Base-by-base conservation (phyloP, 192 early-diverging fungal genomes). In the Backusella australiensis region DNA sequence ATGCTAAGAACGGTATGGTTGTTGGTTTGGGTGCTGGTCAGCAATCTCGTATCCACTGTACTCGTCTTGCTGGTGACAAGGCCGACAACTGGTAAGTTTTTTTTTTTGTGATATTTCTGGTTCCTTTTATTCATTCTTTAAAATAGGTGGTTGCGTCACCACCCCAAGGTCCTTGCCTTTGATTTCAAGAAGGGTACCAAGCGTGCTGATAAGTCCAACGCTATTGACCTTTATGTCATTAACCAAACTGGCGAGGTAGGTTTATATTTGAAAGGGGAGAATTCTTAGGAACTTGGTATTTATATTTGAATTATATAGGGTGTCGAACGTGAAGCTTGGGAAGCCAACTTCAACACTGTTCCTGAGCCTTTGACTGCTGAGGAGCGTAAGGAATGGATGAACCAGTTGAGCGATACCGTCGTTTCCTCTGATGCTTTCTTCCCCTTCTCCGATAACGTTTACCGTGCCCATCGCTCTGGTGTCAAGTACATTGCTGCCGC, bases 1-100 rank as follows among this genome's bases (percentile, higher is more conserved):
- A 98, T 78, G 98, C 97, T 75, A 95, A 95, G 85, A 93, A 97
- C 84, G 98, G 98, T 67, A 95, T 96, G 94, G 93, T 98, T 8
- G 90, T 98, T 71, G 98, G 98, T 67, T 86, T 99, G 35, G 98
- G 98, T 66, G 98, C 98, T 72, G 98, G 98, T 56, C 98, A 99
- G 89, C 96, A 99, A 88, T 96, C 95, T 49, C 94, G 98, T 75
- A 98, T 99, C 63, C 98, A 98, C 89, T 98, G 96, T 89, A 98
- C 96, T 8, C 93, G 97, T 69, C 90, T 99, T 70, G 97, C 97
- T n/a, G 96, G 96, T 78, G 97, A 99, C 76, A 99, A 99, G 91
- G 96, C 96, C 41, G 96, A 99, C 81, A 97, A 96, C 91, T 97
- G 95, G 95, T 76, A 49, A 69, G 34, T 71, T 6, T 34, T 68